Conservation (phyloP, 163 green algal genomes). For the Smithsoniella earleae region DNA sequence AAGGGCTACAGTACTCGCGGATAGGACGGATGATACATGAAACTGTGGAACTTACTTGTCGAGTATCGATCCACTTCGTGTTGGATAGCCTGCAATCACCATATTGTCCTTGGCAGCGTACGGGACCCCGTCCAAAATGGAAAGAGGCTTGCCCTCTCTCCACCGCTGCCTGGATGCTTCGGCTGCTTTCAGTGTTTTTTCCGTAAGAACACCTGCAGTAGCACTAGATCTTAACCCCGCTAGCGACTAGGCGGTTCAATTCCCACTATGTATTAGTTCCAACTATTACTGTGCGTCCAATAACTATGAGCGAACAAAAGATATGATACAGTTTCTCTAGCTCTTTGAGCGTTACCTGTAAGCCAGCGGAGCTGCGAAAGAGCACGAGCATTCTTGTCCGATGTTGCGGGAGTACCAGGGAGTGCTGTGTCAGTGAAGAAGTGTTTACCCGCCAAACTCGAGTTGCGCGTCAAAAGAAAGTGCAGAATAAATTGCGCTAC, state of each 20-base stretch:
- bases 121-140: slow-evolving; percentile 11
- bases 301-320: too few relatives aligned
- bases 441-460: too few relatives aligned
- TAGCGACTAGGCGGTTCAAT: too few relatives aligned
- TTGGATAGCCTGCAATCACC: background rate
- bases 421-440: too few relatives aligned
- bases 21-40: background rate
- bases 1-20: background rate
- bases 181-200: background rate
- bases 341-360: background rate
- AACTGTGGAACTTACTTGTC: background rate
- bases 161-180: slow-evolving; percentile 3
- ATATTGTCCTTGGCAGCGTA: slow-evolving; percentile 23
- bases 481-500: background rate
- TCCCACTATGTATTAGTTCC: too few relatives aligned
- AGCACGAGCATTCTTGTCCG: background rate
- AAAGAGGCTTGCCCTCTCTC: slow-evolving; percentile 20
- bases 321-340: background rate
- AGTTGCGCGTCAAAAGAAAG: background rate
- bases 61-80: background rate
- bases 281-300: too few relatives aligned
- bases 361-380: background rate
- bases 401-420: background rate
- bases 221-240: too few relatives aligned
- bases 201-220: background rate